Conservation (phyloP, 257 asterid genomes). For the Solanum infundibuliforme region DNA sequence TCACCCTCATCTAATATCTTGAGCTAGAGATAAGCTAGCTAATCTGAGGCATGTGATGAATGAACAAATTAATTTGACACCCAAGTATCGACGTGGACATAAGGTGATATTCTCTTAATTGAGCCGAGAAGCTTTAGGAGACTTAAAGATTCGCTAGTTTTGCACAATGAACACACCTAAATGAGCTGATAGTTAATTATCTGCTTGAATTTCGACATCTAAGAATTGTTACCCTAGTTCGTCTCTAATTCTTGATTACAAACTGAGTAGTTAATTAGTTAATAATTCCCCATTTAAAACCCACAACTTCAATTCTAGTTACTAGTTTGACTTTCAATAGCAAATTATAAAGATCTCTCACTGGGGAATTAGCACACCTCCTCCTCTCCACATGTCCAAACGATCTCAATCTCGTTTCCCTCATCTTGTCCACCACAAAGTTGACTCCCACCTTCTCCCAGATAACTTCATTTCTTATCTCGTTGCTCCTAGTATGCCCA, state of each 20-base stretch:
- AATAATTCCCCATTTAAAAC: no score
- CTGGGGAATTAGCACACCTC: not conserved
- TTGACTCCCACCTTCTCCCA: not conserved
- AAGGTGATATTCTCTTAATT: not conserved
- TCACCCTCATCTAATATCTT: not conserved
- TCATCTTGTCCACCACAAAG: not conserved
- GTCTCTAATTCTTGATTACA: not conserved
- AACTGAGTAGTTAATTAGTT: no score
- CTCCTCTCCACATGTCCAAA: not conserved
- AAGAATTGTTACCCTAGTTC: not conserved
- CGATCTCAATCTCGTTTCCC: not conserved
- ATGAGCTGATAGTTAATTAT: not conserved
- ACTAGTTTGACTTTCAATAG: not conserved
- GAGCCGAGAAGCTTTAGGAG: not conserved
- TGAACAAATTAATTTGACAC: not conserved
- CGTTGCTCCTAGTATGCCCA: not conserved
- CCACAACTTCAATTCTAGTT: not conserved
- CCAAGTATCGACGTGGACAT: not conserved
- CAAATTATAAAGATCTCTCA: not conserved
- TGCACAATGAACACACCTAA: not conserved
- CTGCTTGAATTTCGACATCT: not conserved
- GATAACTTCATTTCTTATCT: not conserved
- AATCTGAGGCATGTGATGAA: not conserved
- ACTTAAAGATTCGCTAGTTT: not conserved
- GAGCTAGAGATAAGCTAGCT: not conserved